Evolutionary conservation across 1,284 basidiomycete species (phyloP).

Genomic region (Sanghuangporus weigelae): DNA sequence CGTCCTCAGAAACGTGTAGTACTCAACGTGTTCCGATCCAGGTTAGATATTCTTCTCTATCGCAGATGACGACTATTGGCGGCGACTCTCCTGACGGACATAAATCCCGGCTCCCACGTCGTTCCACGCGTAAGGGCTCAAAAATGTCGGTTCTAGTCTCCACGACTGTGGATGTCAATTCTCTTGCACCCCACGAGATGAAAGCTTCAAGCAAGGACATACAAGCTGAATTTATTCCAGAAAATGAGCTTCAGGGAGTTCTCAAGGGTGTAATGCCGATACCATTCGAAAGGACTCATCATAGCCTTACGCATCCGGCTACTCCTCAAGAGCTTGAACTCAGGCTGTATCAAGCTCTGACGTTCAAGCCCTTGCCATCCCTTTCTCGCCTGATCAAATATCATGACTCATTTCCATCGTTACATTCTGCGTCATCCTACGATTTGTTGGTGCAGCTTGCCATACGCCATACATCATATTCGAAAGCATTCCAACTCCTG

Average conservation of each 20-base stretch:
- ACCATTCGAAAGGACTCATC: not conserved
- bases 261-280: constrained; percentile 1
- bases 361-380: constrained; percentile 15
- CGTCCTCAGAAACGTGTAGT: not conserved
- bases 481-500: constrained; percentile 26
- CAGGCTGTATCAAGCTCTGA: constrained; percentile 13
- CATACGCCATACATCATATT: constrained; percentile 29
- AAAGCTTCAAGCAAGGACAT: not conserved
- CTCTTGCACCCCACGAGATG: constrained; percentile 3
- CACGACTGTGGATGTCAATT: not conserved
- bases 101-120: not conserved
- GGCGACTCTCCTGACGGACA: not conserved
- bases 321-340: constrained; percentile 14
- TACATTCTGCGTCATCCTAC: constrained; percentile 29
- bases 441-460: constrained; percentile 31
- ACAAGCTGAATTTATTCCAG: not conserved
- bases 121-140: not conserved
- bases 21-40: not conserved
- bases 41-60: not conserved
- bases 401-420: constrained; percentile 22
- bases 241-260: constrained; percentile 1
- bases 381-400: constrained; percentile 25
- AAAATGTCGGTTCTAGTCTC: not conserved
- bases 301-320: constrained; percentile 10
- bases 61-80: not conserved